Evolutionary conservation across 805 yeast genomes (phyloP), one percentile per base, ranked within the genome.

Genomic region (Brettanomyces anomalus): DNA sequence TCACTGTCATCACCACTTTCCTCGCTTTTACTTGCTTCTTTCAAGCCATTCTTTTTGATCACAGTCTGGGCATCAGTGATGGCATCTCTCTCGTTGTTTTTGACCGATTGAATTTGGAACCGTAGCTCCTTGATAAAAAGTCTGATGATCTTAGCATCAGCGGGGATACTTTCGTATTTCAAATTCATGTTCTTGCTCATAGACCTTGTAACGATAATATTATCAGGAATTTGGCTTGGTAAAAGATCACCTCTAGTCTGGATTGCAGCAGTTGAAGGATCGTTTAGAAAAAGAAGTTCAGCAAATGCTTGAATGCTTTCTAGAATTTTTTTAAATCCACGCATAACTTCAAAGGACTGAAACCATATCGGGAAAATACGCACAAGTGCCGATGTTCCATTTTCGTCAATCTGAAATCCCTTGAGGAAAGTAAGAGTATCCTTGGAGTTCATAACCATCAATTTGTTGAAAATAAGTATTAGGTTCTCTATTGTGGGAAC

Each of bases 181-280:
- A 76, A 72, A 0, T 85, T 83, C 72, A 79, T 70, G 14, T 62
- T 61, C 51, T 75, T 79, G 3, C 94, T 77, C 81, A 81, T 84
- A 0, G 96, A 85, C 55, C 97, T 74, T 0, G 97, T 90, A 4
- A 86, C 65, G 31, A 90, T 88, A n/a, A 76, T 51, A 43, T 78
- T 83, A 14, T 69, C 68, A 1, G 58, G 53, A 5, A 67, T 64
- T 37, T 66, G 63, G 53, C 78, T 72, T 3, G 84, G 79, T 24
- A 83, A 63, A 30, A 79, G 63, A 47, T 87, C 87, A n/a, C 95
- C 97, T 49, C 87, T 74, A 0, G 89, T 95, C 4, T 62, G 46
- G 3, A 86, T 56, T 1, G 55, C 46, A 26, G 68, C 67, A 3
- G 88, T 57, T 8, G 79, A 62, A 2, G 65, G 55, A 46, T 82